These are phyloP conservation scores for Tricladium varicosporioides DNA, from an alignment of 2,329 filamentous ascomycete species.

Conservation along the genomic window DNA sequence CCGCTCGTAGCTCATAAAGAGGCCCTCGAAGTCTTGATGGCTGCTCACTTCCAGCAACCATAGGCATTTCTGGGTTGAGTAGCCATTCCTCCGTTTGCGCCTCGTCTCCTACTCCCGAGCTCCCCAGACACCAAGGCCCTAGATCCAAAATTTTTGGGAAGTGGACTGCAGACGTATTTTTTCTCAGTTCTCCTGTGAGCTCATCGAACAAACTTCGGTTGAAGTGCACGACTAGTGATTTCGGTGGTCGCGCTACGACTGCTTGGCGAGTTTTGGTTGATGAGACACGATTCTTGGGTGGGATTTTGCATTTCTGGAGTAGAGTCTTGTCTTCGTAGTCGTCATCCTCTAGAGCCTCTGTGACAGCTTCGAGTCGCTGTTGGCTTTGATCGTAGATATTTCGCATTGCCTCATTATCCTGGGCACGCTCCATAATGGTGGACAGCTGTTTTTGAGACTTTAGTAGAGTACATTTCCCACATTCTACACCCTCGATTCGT, in stretches of 20 bases:
- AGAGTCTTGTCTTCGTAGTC: conserved; percentile 73
- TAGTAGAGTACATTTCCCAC: conserved; percentile 83
- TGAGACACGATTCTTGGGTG: conserved; percentile 64
- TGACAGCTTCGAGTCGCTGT: conserved; percentile 62
- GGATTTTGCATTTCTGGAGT: conserved; percentile 62
- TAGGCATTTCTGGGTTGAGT: conserved; percentile 65
- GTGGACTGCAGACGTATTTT: conserved; percentile 76
- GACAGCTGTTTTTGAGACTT: conserved; percentile 49
- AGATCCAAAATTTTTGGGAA: conserved; percentile 77
- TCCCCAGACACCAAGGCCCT: conserved; percentile 81
- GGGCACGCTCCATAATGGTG: conserved; percentile 44
- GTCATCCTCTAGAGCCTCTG: conserved; percentile 72
- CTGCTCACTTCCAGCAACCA: conserved; percentile 60
- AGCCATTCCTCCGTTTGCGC: conserved; percentile 64
- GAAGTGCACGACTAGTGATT: conserved; percentile 79
- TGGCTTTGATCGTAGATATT: conserved; percentile 35
- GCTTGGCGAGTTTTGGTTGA: conserved; percentile 89
- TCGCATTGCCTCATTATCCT: conserved; percentile 27
- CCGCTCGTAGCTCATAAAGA: conserved; percentile 76
- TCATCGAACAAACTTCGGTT: conserved; percentile 93
- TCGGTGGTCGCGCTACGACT: conserved; percentile 78
- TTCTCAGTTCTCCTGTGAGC: conserved; percentile 71
- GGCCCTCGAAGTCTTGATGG: conserved; percentile 54
- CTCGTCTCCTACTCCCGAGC: conserved; percentile 32
- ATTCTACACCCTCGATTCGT: conserved; percentile 84